Base-by-base conservation (phyloP, 257 asterid species). In the Solanum stenotomum region DNA sequence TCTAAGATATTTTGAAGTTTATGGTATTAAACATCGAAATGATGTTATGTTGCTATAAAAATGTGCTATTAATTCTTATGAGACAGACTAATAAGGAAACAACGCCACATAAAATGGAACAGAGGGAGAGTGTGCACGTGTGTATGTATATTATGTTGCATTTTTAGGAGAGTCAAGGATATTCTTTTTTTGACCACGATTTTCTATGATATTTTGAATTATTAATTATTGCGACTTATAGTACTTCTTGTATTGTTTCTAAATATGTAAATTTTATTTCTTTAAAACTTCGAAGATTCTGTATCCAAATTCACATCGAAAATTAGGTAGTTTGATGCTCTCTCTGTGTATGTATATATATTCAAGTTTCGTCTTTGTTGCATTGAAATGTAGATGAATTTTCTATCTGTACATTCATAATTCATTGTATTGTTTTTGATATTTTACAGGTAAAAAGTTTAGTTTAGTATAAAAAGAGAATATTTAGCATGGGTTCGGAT, bases 401-500 rank as follows among this genome's bases (percentile, higher is more conserved):
- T 27, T 78, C 56, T 44, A 44, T 79, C 9, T 46, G 5, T 15
- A 22, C 20, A 46, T 81, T 46, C 68, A 29, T 46, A 29, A 49
- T 49, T 82, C 86, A 82, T 49, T 11, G 86, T 49, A 49, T 82
- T 76, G 85, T 46, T 81, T 72, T 77, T 33, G 4, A n/a, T 31
- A 4, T 81, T 86, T 90, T 89, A 12, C 90, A 90, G 93, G 91
- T 34, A 6, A 75, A 88, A 74, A 1, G 35, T 81, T 52, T 65
- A 49, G 85, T 76, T 13, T 18, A 83, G 29, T 7, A 29, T 10
- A 13, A 29, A 83, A 46, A 46, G 22, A 81, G 68, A 46, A 25
- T 29, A 18, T 27, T 9, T 49, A 70, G 20, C 18, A 95, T 95
- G 98, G 97, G 88, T 87, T 88, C 97, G 56, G 93, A 91, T 83